Base-by-base conservation (phyloP, 306 rosid genomes). In the Medicago arabica region DNA sequence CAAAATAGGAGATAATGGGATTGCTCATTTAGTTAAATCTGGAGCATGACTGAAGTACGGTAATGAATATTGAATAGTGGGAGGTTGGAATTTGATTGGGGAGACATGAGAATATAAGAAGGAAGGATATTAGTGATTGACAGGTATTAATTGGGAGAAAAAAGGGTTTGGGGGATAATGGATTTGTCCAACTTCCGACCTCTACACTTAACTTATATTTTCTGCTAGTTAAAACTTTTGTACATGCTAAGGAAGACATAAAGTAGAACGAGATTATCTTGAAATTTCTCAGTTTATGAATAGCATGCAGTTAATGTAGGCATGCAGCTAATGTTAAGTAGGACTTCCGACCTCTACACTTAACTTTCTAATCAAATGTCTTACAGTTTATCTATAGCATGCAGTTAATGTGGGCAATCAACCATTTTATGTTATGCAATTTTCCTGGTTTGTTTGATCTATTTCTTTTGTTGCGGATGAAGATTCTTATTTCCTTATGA, bases 401-500 rank as follows among this genome's bases (percentile, higher is more conserved):
- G 31, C 31, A 28, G 31, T 54, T 73, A 66, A 40, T 28, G 74
- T 61, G 6, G 10, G 53, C 47, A 59, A 60, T 73, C 66, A 39
- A 17, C 47, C 46, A 55, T 34, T 75, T n/a, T n/a, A n/a, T n/a
- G n/a, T 1, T 53, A 62, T 72, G 46, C 75, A 49, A 53, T 54
- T 9, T 12, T 49, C 19, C 16, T n/a, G 3, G 51, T 60, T 61
- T 16, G 36, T 79, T 67, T 8, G 17, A 68, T 73, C 71, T 18
- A 19, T 68, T 72, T 85, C 51, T 54, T 41, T 41, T 64, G n/a
- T 51, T 81, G n/a, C 40, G 8, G 5, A 63, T 23, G 46, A 68
- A 80, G 78, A 54, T 70, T 85, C 62, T 70, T 23, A 53, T 72
- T 65, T 65, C 57, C 69, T 74, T 69, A 54, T 76, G 71, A 31